These are phyloP conservation scores for Solanum verrucosum DNA, from an alignment of 257 asterid genomes.

Conservation along the genomic window DNA sequence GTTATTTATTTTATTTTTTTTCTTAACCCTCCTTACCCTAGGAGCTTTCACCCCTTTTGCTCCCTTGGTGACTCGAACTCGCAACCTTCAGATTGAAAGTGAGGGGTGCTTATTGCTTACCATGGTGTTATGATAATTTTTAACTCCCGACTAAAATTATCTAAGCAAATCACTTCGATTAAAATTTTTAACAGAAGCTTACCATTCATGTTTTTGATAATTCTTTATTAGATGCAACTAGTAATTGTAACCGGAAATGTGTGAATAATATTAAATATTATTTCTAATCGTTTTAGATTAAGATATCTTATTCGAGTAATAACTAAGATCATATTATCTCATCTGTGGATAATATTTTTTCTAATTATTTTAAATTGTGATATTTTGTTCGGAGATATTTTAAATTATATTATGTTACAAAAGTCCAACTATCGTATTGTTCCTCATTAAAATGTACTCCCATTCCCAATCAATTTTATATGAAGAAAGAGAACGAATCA, in stretches of 20 bases:
- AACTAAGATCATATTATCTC: neutral
- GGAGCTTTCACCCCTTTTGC: too few relatives aligned
- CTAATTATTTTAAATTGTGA: neutral
- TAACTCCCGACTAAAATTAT: neutral
- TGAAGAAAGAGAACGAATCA: neutral
- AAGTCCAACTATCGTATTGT: neutral
- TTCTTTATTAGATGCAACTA: neutral
- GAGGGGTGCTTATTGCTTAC: too few relatives aligned
- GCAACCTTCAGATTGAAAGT: too few relatives aligned
- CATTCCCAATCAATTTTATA: neutral
- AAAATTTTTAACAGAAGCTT: neutral
- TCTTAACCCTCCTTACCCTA: too few relatives aligned
- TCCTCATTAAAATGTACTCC: neutral
- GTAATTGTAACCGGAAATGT: neutral
- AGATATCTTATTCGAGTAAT: neutral
- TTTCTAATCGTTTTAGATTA: neutral
- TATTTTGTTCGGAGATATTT: too few relatives aligned
- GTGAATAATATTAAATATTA: neutral
- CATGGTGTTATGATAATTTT: neutral
- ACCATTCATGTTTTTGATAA: neutral
- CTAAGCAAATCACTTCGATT: neutral
- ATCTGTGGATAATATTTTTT: neutral
- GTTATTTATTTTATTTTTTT: neutral
- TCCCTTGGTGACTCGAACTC: too few relatives aligned
- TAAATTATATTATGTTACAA: too few relatives aligned